Evolutionary conservation across 768 basidiomycete species (phyloP).

Genomic region (Suillus weaverae): DNA sequence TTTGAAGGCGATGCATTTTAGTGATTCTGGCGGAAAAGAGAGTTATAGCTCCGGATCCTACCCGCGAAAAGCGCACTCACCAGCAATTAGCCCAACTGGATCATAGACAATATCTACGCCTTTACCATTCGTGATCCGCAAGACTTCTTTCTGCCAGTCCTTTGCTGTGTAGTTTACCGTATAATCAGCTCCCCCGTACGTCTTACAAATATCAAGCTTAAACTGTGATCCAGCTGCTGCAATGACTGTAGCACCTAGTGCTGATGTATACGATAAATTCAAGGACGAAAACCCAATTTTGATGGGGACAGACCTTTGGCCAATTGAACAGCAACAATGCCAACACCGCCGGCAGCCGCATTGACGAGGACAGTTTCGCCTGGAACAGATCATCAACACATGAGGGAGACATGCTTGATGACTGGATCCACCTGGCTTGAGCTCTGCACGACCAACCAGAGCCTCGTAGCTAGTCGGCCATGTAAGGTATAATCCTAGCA

Average conservation of each 20-base stretch:
- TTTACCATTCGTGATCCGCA: conserved; percentile 77
- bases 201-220: conserved; percentile 79
- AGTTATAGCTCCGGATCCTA: not conserved
- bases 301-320: conserved; percentile 67
- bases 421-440: conserved; percentile 63
- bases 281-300: not conserved
- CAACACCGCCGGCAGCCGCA: conserved; percentile 95
- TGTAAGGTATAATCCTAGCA: conserved; percentile 74
- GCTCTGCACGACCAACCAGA: conserved; percentile 77
- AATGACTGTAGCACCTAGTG: conserved; percentile 90
- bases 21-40: conserved; percentile 50
- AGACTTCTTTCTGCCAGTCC: conserved; percentile 89
- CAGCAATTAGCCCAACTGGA: conserved; percentile 78
- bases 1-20: conserved; percentile 96
- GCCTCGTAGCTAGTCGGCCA: conserved; percentile 95
- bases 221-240: conserved; percentile 81
- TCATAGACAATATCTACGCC: conserved; percentile 90
- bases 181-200: conserved; percentile 80
- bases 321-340: conserved; percentile 87
- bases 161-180: conserved; percentile 74
- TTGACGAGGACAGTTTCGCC: conserved; percentile 93
- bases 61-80: conserved; percentile 30
- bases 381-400: conserved; percentile 24
- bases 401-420: not conserved
- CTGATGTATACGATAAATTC: conserved; percentile 37